Evolutionary conservation across 306 rosid genomes (phyloP).

Genomic region (Quercus ilex): DNA sequence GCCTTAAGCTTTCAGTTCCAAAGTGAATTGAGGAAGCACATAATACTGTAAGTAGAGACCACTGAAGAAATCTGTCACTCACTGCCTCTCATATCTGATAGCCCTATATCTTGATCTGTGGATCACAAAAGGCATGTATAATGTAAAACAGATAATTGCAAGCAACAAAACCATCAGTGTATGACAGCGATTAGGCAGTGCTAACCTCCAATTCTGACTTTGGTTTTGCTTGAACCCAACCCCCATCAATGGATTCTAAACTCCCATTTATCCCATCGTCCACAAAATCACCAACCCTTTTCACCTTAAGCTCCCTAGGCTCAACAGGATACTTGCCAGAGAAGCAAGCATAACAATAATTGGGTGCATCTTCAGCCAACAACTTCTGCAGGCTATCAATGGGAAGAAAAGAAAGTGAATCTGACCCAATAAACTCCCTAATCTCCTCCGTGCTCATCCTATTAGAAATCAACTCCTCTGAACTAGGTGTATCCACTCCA

Average conservation of each 20-base stretch:
- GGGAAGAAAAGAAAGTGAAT: conserved; percentile 89
- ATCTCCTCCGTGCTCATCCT: conserved; percentile 85
- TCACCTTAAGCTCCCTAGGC: conserved; percentile 78
- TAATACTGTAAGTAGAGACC: conserved; percentile 8
- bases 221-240: conserved; percentile 72
- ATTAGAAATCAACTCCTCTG: conserved; percentile 91
- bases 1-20: conserved; percentile 16
- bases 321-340: conserved; percentile 94
- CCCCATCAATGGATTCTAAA: conserved; percentile 75
- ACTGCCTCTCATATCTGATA: background rate
- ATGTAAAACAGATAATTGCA: background rate
- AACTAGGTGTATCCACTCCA: conserved; percentile 94
- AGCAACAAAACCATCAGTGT: background rate
- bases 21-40: conserved; percentile 22
- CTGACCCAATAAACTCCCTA: conserved; percentile 77
- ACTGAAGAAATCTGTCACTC: conserved; percentile 13
- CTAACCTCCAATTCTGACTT: conserved; percentile 29
- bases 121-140: conserved; percentile 2
- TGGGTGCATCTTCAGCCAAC: conserved; percentile 50
- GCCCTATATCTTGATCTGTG: background rate
- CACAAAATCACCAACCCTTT: conserved; percentile 82
- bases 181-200: conserved; percentile 2
- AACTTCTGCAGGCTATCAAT: conserved; percentile 55
- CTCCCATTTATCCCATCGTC: conserved; percentile 92
- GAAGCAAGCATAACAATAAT: conserved; percentile 86